phyloP scores from a whole-genome alignment of 306 rosid genomes.

The Vicia sativa region DNA sequence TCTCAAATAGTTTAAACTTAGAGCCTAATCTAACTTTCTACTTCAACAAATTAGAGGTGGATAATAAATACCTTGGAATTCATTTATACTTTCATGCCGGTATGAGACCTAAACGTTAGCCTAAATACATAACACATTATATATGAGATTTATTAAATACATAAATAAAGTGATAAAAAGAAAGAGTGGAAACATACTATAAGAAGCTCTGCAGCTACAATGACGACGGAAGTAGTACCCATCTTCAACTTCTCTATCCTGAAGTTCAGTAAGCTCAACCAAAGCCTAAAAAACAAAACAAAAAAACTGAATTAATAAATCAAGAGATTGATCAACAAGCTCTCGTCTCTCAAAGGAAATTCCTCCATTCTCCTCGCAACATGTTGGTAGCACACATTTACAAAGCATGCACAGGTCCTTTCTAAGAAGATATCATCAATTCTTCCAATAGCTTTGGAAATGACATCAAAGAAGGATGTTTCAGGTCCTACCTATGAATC shows the following conservation, averaged over 20 bases:
- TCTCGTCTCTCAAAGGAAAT: too few relatives aligned
- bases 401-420: too few relatives aligned
- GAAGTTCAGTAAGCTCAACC: conserved; percentile 95
- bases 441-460: conserved; percentile 73
- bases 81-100: too few relatives aligned
- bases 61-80: too few relatives aligned
- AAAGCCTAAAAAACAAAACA: conserved; percentile 58
- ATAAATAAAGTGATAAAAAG: neutral
- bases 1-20: too few relatives aligned
- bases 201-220: conserved; percentile 91
- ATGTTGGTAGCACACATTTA: too few relatives aligned
- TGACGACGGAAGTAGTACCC: conserved; percentile 98
- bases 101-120: too few relatives aligned
- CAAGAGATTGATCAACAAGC: neutral
- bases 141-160: neutral
- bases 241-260: conserved; percentile 95
- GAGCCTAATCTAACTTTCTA: too few relatives aligned
- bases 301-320: neutral
- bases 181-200: conserved; percentile 51
- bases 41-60: too few relatives aligned
- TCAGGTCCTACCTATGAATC: conserved; percentile 94
- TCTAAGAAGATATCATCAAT: too few relatives aligned
- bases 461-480: conserved; percentile 73
- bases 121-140: neutral
- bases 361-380: too few relatives aligned